A percentile compares a stretch with the other conserved stretches of the same genome.
Evolutionary conservation across 108 stramenopile genomes (phyloP).

Genomic region (Mayamaea pseudoterrestris): DNA sequence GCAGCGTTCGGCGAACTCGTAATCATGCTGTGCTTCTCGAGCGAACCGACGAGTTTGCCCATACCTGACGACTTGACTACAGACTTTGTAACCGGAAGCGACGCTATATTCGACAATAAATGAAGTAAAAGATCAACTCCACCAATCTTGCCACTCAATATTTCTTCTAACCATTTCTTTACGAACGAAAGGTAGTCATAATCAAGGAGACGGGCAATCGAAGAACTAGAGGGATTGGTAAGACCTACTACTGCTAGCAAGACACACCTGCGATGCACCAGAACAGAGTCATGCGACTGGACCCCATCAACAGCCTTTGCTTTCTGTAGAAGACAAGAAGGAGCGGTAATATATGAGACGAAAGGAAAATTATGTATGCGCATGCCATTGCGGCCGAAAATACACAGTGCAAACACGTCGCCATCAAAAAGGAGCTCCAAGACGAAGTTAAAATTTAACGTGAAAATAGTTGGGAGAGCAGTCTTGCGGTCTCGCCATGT

Average conservation of each 20-base stretch:
- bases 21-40: constrained; percentile 69
- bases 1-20: constrained; percentile 52
- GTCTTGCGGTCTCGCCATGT: too few species aligned
- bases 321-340: neutral
- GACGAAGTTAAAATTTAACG: too few species aligned
- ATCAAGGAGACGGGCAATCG: constrained; percentile 33
- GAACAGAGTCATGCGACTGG: constrained; percentile 13
- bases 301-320: constrained; percentile 4
- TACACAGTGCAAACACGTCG: too few species aligned
- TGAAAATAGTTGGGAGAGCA: too few species aligned
- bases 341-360: neutral
- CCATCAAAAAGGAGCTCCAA: too few species aligned
- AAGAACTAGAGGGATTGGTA: constrained; percentile 28
- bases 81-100: constrained; percentile 73
- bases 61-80: constrained; percentile 58
- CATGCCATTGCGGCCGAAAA: too few species aligned
- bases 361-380: too few species aligned
- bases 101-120: constrained; percentile 47
- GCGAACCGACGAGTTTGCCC: constrained; percentile 64
- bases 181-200: constrained; percentile 45
- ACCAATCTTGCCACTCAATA: constrained; percentile 33
- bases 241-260: constrained; percentile 43
- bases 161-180: constrained; percentile 73
- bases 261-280: constrained; percentile 48
- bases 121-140: constrained; percentile 72